Evolutionary conservation across 2,329 filamentous ascomycete species (phyloP).

Genomic region (Parasarocladium wereldwijsianum): DNA sequence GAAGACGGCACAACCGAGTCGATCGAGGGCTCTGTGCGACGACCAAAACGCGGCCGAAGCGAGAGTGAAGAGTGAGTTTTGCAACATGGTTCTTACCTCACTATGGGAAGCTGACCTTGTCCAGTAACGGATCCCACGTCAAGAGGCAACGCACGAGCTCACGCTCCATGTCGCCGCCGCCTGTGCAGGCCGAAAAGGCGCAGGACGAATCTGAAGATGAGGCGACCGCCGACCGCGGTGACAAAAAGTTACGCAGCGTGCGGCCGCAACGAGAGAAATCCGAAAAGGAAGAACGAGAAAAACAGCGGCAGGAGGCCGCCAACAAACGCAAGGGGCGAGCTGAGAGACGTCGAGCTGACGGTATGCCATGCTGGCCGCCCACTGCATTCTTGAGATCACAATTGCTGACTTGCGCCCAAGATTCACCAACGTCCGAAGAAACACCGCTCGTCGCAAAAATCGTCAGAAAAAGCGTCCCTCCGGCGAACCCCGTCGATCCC

Average conservation of each 20-base stretch:
- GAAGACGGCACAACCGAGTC: slow-evolving; percentile 47
- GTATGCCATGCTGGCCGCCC: slow-evolving; percentile 27
- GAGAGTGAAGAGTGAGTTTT: slow-evolving; percentile 81
- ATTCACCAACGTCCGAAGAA: slow-evolving; percentile 62
- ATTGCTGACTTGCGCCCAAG: slow-evolving; percentile 22
- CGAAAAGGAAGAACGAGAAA: slow-evolving; percentile 61
- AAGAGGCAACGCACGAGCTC: slow-evolving; percentile 81
- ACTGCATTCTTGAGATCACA: background rate
- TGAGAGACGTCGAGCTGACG: slow-evolving; percentile 68
- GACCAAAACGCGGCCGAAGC: slow-evolving; percentile 72
- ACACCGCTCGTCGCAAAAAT: slow-evolving; percentile 30
- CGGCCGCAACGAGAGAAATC: slow-evolving; percentile 48
- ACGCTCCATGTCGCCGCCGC: slow-evolving; percentile 47
- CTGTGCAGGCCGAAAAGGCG: slow-evolving; percentile 29
- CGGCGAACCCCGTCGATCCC: slow-evolving; percentile 15
- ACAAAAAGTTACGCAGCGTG: slow-evolving; percentile 46
- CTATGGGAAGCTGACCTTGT: slow-evolving; percentile 7
- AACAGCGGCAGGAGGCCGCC: slow-evolving; percentile 57
- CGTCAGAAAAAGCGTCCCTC: slow-evolving; percentile 16
- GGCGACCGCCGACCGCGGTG: slow-evolving; percentile 29
- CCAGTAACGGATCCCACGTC: slow-evolving; percentile 28
- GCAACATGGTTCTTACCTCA: background rate
- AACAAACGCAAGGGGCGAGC: slow-evolving; percentile 70
- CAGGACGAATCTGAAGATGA: slow-evolving; percentile 62
- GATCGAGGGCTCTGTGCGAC: slow-evolving; percentile 38